phyloP scores from a whole-genome alignment of 2,329 filamentous ascomycete species.

The Nigrograna mackinnonii region DNA sequence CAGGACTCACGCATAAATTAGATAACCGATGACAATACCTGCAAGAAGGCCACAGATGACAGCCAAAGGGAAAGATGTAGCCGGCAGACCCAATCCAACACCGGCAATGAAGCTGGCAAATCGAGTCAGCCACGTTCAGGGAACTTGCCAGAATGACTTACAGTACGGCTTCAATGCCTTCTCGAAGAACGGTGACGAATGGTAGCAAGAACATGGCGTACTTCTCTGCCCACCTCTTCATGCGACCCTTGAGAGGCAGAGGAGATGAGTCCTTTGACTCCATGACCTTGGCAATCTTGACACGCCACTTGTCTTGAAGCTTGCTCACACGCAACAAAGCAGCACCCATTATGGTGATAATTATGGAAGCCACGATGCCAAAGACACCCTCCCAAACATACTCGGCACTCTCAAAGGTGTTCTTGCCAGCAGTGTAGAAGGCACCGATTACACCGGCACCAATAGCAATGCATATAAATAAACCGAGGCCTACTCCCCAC shows the following conservation, averaged over 20 bases:
- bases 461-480: conserved; percentile 67
- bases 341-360: conserved; percentile 81
- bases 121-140: neutral
- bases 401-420: conserved; percentile 70
- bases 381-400: conserved; percentile 83
- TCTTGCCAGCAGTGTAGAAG: conserved; percentile 70
- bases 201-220: conserved; percentile 87
- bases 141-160: conserved; percentile 10
- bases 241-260: conserved; percentile 43
- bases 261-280: conserved; percentile 54
- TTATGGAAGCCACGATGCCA: conserved; percentile 71
- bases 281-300: conserved; percentile 75
- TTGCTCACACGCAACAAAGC: conserved; percentile 81
- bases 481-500: conserved; percentile 65
- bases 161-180: conserved; percentile 84
- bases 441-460: conserved; percentile 70
- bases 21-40: conserved; percentile 68
- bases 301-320: conserved; percentile 84
- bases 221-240: conserved; percentile 72
- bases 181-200: conserved; percentile 84
- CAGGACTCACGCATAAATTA: conserved; percentile 73
- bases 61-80: conserved; percentile 75
- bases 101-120: conserved; percentile 80
- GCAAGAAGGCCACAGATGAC: conserved; percentile 72
- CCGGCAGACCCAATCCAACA: conserved; percentile 76